These are phyloP conservation scores for Agrocybe pediades DNA, from an alignment of 768 basidiomycete genomes.

Conservation along the genomic window DNA sequence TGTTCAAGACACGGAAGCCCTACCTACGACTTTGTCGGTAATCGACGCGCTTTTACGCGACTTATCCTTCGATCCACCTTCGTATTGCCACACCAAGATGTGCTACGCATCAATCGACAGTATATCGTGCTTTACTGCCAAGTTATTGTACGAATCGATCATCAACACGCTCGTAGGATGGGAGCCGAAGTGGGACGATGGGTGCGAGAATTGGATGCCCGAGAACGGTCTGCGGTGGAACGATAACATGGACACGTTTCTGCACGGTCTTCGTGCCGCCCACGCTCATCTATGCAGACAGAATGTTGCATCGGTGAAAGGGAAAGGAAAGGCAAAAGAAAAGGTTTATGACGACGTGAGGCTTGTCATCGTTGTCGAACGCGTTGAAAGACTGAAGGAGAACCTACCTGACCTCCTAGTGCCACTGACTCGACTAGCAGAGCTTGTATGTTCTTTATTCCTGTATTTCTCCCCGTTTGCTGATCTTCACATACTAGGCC, in stretches of 20 bases:
- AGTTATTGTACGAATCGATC: slow-evolving; percentile 66
- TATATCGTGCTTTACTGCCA: slow-evolving; percentile 59
- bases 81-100: slow-evolving; percentile 27
- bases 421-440: slow-evolving; percentile 69
- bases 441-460: slow-evolving; percentile 52
- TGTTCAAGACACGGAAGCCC: slow-evolving; percentile 57
- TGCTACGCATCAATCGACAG: slow-evolving; percentile 53
- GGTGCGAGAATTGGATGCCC: slow-evolving; percentile 59
- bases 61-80: slow-evolving; percentile 16
- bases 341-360: slow-evolving; percentile 30
- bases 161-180: slow-evolving; percentile 62
- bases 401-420: slow-evolving; percentile 65
- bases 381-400: slow-evolving; percentile 67
- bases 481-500: slow-evolving; percentile 39
- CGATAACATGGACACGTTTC: slow-evolving; percentile 66
- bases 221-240: slow-evolving; percentile 51
- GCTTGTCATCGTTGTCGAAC: slow-evolving; percentile 66
- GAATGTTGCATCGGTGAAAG: slow-evolving; percentile 13
- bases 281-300: slow-evolving; percentile 26
- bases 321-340: slow-evolving; percentile 30
- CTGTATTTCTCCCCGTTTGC: not conserved
- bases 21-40: slow-evolving; percentile 46
- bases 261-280: slow-evolving; percentile 61
- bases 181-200: slow-evolving; percentile 59
- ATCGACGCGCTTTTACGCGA: slow-evolving; percentile 37